These are phyloP conservation scores for Zoysia matrella DNA, from an alignment of 202 grass and related monocot species.

Conservation along the genomic window DNA sequence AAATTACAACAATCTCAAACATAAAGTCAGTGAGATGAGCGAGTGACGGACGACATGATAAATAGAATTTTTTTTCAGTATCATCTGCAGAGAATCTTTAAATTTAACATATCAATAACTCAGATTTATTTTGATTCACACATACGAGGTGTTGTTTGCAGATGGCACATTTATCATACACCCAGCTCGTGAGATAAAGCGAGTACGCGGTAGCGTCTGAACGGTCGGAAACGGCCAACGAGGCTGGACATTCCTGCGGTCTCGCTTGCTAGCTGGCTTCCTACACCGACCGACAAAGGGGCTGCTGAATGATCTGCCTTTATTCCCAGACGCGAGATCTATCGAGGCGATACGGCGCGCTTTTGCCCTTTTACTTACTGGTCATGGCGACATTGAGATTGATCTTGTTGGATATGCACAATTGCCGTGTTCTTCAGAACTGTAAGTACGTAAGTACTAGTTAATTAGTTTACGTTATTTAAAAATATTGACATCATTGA, in stretches of 20 bases:
- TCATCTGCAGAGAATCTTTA: too few relatives aligned
- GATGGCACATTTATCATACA: too few relatives aligned
- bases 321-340: conserved; percentile 31
- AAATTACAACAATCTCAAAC: too few relatives aligned
- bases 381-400: neutral
- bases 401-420: neutral
- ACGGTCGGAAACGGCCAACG: conserved; percentile 19
- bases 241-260: conserved; percentile 4
- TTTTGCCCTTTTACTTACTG: conserved; percentile 2
- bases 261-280: conserved; percentile 18
- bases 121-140: too few relatives aligned
- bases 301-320: conserved; percentile 36
- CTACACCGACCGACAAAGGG: conserved; percentile 44
- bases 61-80: too few relatives aligned
- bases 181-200: neutral
- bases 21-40: too few relatives aligned
- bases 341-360: neutral
- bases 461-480: neutral
- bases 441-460: neutral
- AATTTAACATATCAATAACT: too few relatives aligned
- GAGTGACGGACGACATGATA: too few relatives aligned
- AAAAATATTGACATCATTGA: neutral
- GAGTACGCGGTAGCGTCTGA: neutral
- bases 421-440: neutral
- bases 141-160: too few relatives aligned